Conservation (phyloP, 2,329 filamentous ascomycete species). For the Aaosphaeria arxii region DNA sequence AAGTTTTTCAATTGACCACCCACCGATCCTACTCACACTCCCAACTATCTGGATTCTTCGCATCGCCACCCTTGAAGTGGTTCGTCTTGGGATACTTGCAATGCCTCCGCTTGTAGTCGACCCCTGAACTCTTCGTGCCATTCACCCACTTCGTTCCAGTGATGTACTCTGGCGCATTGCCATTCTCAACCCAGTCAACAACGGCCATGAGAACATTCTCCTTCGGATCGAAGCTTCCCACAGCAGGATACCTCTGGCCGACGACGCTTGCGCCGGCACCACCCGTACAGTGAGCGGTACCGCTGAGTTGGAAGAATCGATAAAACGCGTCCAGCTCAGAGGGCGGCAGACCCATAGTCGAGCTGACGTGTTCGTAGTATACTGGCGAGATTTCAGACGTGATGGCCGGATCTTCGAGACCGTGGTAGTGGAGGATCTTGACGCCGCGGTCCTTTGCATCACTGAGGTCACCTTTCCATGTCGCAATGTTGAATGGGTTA, state of each 20-base stretch:
- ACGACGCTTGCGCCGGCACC: constrained; percentile 46
- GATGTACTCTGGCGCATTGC: constrained; percentile 40
- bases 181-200: constrained; percentile 47
- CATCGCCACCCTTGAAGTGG: constrained; percentile 29
- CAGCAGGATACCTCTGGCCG: constrained; percentile 19
- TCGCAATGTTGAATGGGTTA: constrained; percentile 38
- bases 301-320: constrained; percentile 52
- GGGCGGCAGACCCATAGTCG: constrained; percentile 39
- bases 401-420: constrained; percentile 45
- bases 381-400: constrained; percentile 43
- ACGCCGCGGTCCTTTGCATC: constrained; percentile 37
- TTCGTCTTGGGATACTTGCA: constrained; percentile 38
- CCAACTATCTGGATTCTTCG: constrained; percentile 28
- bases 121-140: constrained; percentile 21
- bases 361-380: constrained; percentile 50
- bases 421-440: constrained; percentile 50
- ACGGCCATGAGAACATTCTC: constrained; percentile 49
- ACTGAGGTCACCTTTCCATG: constrained; percentile 42
- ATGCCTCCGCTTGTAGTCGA: constrained; percentile 32
- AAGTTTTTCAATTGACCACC: too few relatives aligned
- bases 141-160: constrained; percentile 31
- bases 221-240: constrained; percentile 30
- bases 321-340: constrained; percentile 44
- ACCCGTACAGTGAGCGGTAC: constrained; percentile 51
- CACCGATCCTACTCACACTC: constrained; percentile 19